A percentile compares a stretch with the other conserved stretches of the same genome.
Conservation (phyloP, 2,329 filamentous ascomycete genomes). For the Ophiostoma perfectum region DNA sequence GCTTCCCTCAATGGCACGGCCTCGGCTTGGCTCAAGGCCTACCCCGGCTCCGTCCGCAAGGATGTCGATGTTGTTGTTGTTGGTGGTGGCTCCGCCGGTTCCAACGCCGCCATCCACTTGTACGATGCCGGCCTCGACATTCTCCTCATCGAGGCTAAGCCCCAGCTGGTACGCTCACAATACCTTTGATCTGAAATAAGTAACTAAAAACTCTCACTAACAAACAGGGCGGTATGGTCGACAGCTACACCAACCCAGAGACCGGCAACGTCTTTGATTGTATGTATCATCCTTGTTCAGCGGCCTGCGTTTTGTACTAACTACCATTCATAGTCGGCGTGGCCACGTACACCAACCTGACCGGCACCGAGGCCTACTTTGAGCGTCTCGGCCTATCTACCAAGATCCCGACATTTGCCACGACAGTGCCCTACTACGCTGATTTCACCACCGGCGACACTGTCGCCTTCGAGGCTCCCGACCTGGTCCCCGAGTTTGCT, state of each 20-base stretch:
- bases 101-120: slow-evolving; percentile 36
- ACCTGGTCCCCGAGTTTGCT: slow-evolving; percentile 17
- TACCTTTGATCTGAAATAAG: neutral
- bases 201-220: neutral
- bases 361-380: slow-evolving; percentile 41
- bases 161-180: slow-evolving; percentile 30
- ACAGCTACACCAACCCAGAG: slow-evolving; percentile 43
- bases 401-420: slow-evolving; percentile 26
- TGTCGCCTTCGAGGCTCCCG: slow-evolving; percentile 30
- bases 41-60: slow-evolving; percentile 8
- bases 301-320: no score
- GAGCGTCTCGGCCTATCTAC: slow-evolving; percentile 38
- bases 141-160: slow-evolving; percentile 36
- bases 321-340: slow-evolving; percentile 30
- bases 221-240: slow-evolving; percentile 44
- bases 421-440: slow-evolving; percentile 31
- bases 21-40: slow-evolving; percentile 10
- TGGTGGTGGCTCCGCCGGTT: slow-evolving; percentile 37
- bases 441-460: slow-evolving; percentile 37
- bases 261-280: slow-evolving; percentile 34
- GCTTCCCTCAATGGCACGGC: slow-evolving; percentile 9
- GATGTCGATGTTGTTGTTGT: slow-evolving; percentile 34
- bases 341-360: slow-evolving; percentile 36
- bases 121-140: slow-evolving; percentile 35
- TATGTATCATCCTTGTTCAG: neutral